Conservation (phyloP, 768 basidiomycete species). For the Collybiopsis confluens region DNA sequence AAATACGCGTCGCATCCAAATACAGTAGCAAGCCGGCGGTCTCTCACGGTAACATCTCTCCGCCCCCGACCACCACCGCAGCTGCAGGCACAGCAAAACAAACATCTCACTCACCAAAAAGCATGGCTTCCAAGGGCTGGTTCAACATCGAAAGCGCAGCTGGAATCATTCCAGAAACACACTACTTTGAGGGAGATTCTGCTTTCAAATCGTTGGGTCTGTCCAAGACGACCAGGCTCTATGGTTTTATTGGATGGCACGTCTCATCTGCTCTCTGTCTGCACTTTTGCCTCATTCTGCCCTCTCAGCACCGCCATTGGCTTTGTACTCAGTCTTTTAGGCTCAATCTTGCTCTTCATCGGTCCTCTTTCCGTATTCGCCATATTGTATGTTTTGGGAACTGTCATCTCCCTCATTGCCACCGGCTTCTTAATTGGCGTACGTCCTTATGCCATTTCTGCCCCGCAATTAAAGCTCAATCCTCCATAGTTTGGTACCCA, state of each 20-base stretch:
- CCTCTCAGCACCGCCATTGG: slow-evolving; percentile 63
- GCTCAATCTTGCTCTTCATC: slow-evolving; percentile 71
- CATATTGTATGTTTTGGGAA: slow-evolving; percentile 80
- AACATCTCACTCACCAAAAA: not conserved
- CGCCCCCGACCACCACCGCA: too few relatives aligned
- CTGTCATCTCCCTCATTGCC: slow-evolving; percentile 76
- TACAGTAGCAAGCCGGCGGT: too few relatives aligned
- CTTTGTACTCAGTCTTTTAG: slow-evolving; percentile 77
- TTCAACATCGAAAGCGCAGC: slow-evolving; percentile 75
- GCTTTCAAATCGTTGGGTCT: slow-evolving; percentile 80
- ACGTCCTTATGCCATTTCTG: slow-evolving; percentile 25
- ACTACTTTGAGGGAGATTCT: slow-evolving; percentile 86
- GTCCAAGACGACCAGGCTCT: slow-evolving; percentile 75
- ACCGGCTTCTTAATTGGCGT: slow-evolving; percentile 92
- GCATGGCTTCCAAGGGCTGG: slow-evolving; percentile 72
- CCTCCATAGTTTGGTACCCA: slow-evolving; percentile 69
- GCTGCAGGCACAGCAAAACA: slow-evolving; percentile 5
- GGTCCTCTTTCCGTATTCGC: slow-evolving; percentile 69
- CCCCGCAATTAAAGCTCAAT: slow-evolving; percentile 4
- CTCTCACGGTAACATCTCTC: too few relatives aligned
- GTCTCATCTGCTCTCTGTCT: slow-evolving; percentile 16
- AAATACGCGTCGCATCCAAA: too few relatives aligned
- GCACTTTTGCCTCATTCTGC: not conserved
- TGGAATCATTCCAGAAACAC: slow-evolving; percentile 64
- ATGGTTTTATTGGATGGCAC: slow-evolving; percentile 84